Base-by-base conservation (phyloP, 768 basidiomycete species). In the Boletellus sp. region DNA sequence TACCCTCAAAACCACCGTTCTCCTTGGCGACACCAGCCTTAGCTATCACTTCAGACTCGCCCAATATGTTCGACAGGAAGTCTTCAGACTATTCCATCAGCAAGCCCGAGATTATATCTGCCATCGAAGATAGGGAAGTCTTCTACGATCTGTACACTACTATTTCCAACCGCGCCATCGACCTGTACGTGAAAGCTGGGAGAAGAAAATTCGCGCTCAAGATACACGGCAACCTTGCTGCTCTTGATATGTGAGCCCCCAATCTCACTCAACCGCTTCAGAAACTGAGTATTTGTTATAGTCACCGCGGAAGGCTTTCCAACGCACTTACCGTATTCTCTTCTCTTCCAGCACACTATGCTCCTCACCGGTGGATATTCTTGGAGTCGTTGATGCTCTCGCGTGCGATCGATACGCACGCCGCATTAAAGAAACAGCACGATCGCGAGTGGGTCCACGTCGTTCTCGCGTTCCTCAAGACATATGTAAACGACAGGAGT, bases 171-270 rank as follows among this genome's bases (percentile, higher is more conserved):
- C 83, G 84, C 45, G 84, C 92, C 6, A 87, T 96, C 48, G 87
- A 91, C 41, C 77, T 86, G 54, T 96, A 92, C 59, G 85, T 82
- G 43, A 84, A 80, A 55, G 85, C 87, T n/a, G 87, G 85, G 16
- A 81, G 94, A 38, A 78, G 85, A 42, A 88, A 95, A 60, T 90
- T 87, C 62, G 93, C 92, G 10, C 71, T 94, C 32, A 87, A 87
- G 57, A 69, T 97, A 42, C 89, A 94, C 53, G 90, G 89, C 2
- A 85, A 79, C 59, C 74, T 97, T 15, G 95, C 94, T 3, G 90
- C 88, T 15, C 78, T 98, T 33, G 94, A 97, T 56, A 67, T 86
- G 95, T 97, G 72, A 55, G 92, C 71, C n/a, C 4, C 11, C 20
- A 32, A 34, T 56, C 38, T 33, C 38, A 32, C 24, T 37, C n/a